A percentile compares a stretch with the other conserved stretches of the same genome.
Evolutionary conservation across 371 early-diverging fungal genomes (phyloP).

Genomic region (Sanchytrium tribonematis): DNA sequence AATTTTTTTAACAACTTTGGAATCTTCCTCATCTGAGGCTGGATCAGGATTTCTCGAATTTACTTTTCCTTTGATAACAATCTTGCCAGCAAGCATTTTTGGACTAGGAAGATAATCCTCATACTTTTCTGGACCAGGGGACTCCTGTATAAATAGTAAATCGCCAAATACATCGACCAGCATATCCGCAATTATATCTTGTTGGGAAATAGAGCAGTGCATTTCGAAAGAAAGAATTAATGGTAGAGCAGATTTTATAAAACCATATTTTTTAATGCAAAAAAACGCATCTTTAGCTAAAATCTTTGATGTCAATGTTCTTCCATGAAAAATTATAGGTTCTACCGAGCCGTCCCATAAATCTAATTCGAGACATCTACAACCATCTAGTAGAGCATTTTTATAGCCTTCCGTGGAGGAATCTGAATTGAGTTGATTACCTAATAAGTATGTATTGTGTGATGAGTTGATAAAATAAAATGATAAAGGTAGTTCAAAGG

Average conservation of each 20-base stretch:
- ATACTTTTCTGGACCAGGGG: conserved; percentile 10
- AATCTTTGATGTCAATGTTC: conserved; percentile 26
- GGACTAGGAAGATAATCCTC: conserved; percentile 31
- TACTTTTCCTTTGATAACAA: conserved; percentile 30
- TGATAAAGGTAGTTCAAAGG: conserved; percentile 17
- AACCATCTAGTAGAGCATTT: conserved; percentile 41
- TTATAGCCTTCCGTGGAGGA: conserved; percentile 49
- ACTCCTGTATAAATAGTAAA: conserved; percentile 16
- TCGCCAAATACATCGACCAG: conserved; percentile 29
- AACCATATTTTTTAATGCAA: conserved; percentile 44
- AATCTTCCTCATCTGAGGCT: neutral
- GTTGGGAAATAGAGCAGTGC: conserved; percentile 35
- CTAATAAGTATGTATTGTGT: conserved; percentile 50
- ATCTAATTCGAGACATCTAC: conserved; percentile 64
- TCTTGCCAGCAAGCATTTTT: conserved; percentile 23
- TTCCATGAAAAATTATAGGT: conserved; percentile 1
- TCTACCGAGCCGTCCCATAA: conserved; percentile 40
- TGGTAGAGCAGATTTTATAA: conserved; percentile 40
- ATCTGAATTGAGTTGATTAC: conserved; percentile 39
- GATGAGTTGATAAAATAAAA: conserved; percentile 46
- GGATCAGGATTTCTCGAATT: neutral
- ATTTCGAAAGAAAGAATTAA: conserved; percentile 48
- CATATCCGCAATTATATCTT: conserved; percentile 29
- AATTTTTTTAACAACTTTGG: neutral
- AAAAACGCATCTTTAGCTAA: conserved; percentile 41